Evolutionary conservation across 2,329 filamentous ascomycete genomes (phyloP).

Genomic region (Aspergillus terreus): DNA sequence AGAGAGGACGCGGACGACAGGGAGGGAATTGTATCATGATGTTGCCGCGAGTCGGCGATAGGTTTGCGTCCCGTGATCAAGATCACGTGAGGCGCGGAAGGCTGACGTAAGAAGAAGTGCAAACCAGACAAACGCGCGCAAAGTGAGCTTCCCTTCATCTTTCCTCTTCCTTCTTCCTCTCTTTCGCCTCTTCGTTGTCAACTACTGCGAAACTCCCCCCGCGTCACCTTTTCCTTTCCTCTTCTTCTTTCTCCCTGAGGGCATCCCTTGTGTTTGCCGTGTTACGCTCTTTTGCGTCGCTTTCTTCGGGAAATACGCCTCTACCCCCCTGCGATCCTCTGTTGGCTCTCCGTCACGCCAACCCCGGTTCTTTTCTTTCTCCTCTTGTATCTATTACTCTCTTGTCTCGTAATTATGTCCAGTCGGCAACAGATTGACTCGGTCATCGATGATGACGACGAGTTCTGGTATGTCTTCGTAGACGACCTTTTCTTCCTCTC

Average conservation of each 20-base stretch:
- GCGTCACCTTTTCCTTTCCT: conserved; percentile 2
- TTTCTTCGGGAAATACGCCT: conserved; percentile 16
- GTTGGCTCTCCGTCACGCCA: conserved; percentile 14
- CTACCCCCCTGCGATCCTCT: conserved; percentile 16
- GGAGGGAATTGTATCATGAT: conserved; percentile 12
- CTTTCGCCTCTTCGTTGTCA: background rate
- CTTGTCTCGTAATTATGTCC: conserved; percentile 36
- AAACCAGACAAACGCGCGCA: conserved; percentile 21
- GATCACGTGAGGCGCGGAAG: conserved; percentile 15
- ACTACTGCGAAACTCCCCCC: no score
- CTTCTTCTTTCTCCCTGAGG: conserved; percentile 18
- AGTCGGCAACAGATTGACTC: conserved; percentile 45
- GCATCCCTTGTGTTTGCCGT: no score
- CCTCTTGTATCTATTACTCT: conserved; percentile 17
- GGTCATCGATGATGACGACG: conserved; percentile 49
- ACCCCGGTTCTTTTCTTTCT: conserved; percentile 10
- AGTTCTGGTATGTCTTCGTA: conserved; percentile 40
- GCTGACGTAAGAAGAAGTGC: conserved; percentile 16
- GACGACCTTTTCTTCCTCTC: background rate
- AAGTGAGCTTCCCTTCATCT: conserved; percentile 20
- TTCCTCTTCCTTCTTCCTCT: conserved; percentile 16
- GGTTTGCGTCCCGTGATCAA: conserved; percentile 13
- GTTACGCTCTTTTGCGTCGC: conserved; percentile 4
- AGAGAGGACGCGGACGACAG: conserved; percentile 19
- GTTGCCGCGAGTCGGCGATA: conserved; percentile 1